Evolutionary conservation across 495 filamentous ascomycete genomes (phyloP), one percentile per base, ranked within the genome.

Genomic region (Beverwykella pulmonaria): DNA sequence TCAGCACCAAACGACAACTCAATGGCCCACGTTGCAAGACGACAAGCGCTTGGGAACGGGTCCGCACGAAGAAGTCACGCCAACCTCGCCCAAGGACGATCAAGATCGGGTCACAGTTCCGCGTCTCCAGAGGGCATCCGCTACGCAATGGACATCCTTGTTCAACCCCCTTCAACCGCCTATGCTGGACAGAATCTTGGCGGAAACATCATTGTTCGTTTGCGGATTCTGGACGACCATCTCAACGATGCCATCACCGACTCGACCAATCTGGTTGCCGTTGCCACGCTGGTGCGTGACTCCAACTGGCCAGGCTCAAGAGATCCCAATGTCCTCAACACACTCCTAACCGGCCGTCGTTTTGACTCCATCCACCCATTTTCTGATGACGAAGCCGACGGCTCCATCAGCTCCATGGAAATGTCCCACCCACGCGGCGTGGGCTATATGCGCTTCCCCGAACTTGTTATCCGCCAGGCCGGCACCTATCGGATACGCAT

Each of bases 381-480:
- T 48, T 50, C 57, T 9, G 66, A 69, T 27, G 70, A 69, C 58
- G 63, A 59, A n/a, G 68, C 61, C 2, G 67, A 69, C 49, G 67
- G 61, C 39, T 36, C 29, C 17, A 48, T 50, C 27, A 44, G 15
- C 17, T 61, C 56, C 36, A 52, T 67, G 22, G 69, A 65, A 0
- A 53, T 62, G 36, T 47, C 63, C 61, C 53, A 72, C 27, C 54
- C 66, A 6, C 56, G 49, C 20, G 66, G 66, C 15, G 70, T 77
- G 12, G 75, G 75, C 63, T 77, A 76, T 63, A 67, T 74, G 54
- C 63, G 61, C 41, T 77, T 77, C 62, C 65, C 72, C n/a, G 61
- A 60, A 17, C 71, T 77, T 27, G 27, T 71, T 4, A 76, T 77
- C 50, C 63, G 74, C 26, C 74, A 75, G 50, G 62, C 69, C 25